These are phyloP conservation scores for Tricholoma bakamatsutake DNA, from an alignment of 768 basidiomycete genomes.

Conservation along the genomic window DNA sequence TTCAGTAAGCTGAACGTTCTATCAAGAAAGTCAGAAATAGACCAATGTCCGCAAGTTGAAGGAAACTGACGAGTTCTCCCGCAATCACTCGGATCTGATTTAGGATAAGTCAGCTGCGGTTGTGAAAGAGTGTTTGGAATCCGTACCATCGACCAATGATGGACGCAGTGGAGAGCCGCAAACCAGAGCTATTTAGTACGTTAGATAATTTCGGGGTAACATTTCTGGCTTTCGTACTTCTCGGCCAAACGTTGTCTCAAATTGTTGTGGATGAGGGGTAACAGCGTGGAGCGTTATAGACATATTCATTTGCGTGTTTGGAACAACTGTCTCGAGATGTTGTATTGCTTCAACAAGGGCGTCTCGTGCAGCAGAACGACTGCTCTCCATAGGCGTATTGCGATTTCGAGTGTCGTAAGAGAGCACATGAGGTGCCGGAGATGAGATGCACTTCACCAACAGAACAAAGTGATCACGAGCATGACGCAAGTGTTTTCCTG, in stretches of 20 bases:
- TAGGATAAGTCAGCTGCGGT: neutral
- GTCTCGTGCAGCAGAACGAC: constrained; percentile 48
- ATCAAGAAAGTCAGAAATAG: constrained; percentile 2
- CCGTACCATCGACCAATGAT: constrained; percentile 87
- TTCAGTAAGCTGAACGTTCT: constrained; percentile 65
- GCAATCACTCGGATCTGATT: constrained; percentile 74
- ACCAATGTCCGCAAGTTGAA: neutral
- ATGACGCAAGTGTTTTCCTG: constrained; percentile 85
- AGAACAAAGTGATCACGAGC: constrained; percentile 79
- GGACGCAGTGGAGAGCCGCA: constrained; percentile 77
- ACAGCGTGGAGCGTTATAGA: constrained; percentile 73
- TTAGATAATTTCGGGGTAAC: neutral
- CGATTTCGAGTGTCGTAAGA: constrained; percentile 74
- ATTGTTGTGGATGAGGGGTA: constrained; percentile 69
- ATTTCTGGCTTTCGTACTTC: constrained; percentile 44
- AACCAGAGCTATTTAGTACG: constrained; percentile 67
- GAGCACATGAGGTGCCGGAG: constrained; percentile 43
- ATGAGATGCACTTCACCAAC: constrained; percentile 48
- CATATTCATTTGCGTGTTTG: constrained; percentile 43
- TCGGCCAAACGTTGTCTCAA: constrained; percentile 77
- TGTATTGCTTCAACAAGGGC: constrained; percentile 52
- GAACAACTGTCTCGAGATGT: constrained; percentile 49
- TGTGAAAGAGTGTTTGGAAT: neutral
- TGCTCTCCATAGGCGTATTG: constrained; percentile 82
- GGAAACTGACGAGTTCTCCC: constrained; percentile 62